These are phyloP conservation scores for Chaetomiaceae sp. DNA, from an alignment of 2,329 filamentous ascomycete genomes.

Conservation along the genomic window DNA sequence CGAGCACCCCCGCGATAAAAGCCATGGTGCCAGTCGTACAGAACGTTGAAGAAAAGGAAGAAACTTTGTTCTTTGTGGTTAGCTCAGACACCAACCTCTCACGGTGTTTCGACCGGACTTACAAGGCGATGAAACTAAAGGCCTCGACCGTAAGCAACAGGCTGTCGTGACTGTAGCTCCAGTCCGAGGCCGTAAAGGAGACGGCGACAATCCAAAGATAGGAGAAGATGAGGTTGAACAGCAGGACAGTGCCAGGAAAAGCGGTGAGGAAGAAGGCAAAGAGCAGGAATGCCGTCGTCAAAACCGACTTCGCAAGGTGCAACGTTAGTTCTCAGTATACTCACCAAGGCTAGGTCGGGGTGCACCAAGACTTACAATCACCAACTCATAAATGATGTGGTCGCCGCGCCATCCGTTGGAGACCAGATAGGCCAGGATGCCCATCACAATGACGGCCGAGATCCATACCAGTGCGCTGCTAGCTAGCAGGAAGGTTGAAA, in stretches of 20 bases:
- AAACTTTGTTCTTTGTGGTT: constrained; percentile 22
- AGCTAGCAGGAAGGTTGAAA: constrained; percentile 25
- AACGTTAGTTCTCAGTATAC: not conserved
- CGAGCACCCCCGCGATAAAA: constrained; percentile 22
- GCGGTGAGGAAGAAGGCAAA: constrained; percentile 27
- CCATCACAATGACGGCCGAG: constrained; percentile 32
- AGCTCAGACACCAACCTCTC: not conserved
- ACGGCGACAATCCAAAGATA: constrained; percentile 32
- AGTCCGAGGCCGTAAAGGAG: constrained; percentile 28
- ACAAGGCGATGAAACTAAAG: constrained; percentile 33
- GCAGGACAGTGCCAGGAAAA: constrained; percentile 23
- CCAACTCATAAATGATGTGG: constrained; percentile 29
- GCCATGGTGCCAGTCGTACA: constrained; percentile 30
- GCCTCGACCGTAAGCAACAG: constrained; percentile 28
- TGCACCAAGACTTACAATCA: constrained; percentile 27
- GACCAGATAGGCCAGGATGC: constrained; percentile 29
- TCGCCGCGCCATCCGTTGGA: constrained; percentile 21
- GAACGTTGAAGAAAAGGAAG: constrained; percentile 30
- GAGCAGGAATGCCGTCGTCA: constrained; percentile 30
- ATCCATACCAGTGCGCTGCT: constrained; percentile 29
- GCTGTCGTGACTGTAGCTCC: constrained; percentile 21
- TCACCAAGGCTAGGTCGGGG: not conserved
- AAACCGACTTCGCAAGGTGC: constrained; percentile 23
- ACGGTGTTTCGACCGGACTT: constrained; percentile 9
- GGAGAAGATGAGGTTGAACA: constrained; percentile 33